A percentile compares a stretch with the other conserved stretches of the same genome.
phyloP scores from a whole-genome alignment of 2,329 filamentous ascomycete species.

The Cercospora citrullina region DNA sequence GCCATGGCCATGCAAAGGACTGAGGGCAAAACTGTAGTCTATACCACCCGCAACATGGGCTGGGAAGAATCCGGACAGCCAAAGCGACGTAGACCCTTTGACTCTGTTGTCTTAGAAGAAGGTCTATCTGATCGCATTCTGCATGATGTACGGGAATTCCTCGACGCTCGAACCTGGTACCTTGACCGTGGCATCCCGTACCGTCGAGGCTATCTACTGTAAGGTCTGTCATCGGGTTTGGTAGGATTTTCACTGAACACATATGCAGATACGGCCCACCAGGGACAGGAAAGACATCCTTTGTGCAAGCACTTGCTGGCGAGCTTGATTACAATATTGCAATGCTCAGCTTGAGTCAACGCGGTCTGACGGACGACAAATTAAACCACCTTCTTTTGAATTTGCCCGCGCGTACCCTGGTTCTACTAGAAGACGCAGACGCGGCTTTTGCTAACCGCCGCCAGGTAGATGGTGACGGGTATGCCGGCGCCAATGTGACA shows the following conservation, averaged over 20 bases:
- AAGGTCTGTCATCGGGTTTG: not conserved
- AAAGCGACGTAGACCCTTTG: conserved; percentile 79
- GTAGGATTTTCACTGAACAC: not conserved
- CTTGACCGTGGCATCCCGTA: conserved; percentile 94
- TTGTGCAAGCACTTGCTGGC: conserved; percentile 93
- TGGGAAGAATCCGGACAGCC: conserved; percentile 85
- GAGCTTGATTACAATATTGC: conserved; percentile 89
- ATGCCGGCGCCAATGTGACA: conserved; percentile 83
- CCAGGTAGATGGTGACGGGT: conserved; percentile 76
- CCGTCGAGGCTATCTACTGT: conserved; percentile 81
- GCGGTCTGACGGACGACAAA: conserved; percentile 85
- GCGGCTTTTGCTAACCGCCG: conserved; percentile 83
- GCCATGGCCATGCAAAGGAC: conserved; percentile 73
- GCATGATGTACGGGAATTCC: conserved; percentile 78
- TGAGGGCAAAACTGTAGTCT: conserved; percentile 91
- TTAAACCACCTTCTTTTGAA: conserved; percentile 83
- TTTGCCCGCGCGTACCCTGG: conserved; percentile 76
- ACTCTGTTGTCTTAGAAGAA: conserved; percentile 81
- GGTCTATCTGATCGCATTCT: conserved; percentile 82
- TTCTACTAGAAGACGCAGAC: conserved; percentile 87
- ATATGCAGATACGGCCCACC: conserved; percentile 66
- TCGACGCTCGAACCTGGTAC: conserved; percentile 81
- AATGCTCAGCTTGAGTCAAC: conserved; percentile 86
- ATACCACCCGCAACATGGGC: conserved; percentile 77
- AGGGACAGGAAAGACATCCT: conserved; percentile 90